Evolutionary conservation across 441 rosid genomes (phyloP).

Genomic region (Populus hybrid): DNA sequence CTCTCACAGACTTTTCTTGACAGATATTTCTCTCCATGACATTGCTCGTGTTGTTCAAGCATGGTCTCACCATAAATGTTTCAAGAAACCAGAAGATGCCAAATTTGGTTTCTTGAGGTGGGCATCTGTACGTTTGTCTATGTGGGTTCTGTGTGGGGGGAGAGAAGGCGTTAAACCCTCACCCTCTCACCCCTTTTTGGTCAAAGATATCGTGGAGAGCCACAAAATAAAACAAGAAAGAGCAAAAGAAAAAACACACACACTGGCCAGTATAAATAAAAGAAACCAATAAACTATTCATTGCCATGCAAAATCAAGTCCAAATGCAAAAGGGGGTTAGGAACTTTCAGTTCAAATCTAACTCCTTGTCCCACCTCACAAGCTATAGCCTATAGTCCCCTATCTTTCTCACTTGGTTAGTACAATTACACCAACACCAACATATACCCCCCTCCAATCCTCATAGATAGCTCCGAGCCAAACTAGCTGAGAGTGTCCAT

Average conservation of each 20-base stretch:
- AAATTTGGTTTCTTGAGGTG: conserved; percentile 11
- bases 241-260: neutral
- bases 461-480: conserved; percentile 42
- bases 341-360: conserved; percentile 53
- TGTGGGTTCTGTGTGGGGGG: too few relatives aligned
- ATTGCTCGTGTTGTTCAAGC: conserved; percentile 28
- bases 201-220: neutral
- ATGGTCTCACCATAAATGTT: conserved; percentile 20
- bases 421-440: conserved; percentile 26
- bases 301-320: conserved; percentile 33
- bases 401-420: conserved; percentile 23
- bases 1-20: conserved; percentile 17
- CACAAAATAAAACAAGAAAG: neutral
- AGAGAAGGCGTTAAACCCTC: neutral
- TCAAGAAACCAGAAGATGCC: conserved; percentile 25
- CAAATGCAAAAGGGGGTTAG: conserved; percentile 28
- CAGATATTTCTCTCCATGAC: conserved; percentile 18
- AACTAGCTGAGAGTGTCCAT: conserved; percentile 49
- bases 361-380: conserved; percentile 42
- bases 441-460: conserved; percentile 26
- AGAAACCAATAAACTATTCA: neutral
- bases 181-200: neutral
- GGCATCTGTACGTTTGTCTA: neutral
- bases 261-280: neutral
- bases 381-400: conserved; percentile 27